A percentile compares a stretch with the other conserved stretches of the same genome.
These are phyloP conservation scores for Tulasnella sp. DNA, from an alignment of 768 basidiomycete species.

Conservation along the genomic window DNA sequence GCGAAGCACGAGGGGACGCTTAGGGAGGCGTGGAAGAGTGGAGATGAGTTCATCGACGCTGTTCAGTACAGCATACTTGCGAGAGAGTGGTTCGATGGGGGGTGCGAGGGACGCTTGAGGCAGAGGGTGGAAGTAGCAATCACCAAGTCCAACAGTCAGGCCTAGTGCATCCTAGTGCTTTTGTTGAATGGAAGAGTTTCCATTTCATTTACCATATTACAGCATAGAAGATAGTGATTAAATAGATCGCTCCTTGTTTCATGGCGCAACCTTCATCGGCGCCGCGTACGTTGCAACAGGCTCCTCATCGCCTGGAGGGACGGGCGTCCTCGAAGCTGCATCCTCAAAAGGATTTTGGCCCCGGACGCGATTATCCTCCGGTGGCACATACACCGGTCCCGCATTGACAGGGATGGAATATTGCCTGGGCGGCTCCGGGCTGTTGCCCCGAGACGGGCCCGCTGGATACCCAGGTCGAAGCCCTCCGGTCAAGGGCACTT, in stretches of 20 bases:
- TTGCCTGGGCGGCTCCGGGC: not conserved
- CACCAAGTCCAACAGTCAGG: not conserved
- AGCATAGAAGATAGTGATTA: not conserved
- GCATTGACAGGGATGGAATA: constrained; percentile 20
- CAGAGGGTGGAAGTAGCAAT: constrained; percentile 18
- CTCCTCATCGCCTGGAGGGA: not conserved
- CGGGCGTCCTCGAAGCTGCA: not conserved
- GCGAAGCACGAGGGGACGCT: constrained; percentile 27
- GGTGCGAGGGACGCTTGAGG: not conserved
- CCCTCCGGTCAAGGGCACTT: not conserved
- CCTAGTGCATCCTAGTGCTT: not conserved
- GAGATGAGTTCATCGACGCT: constrained; percentile 24
- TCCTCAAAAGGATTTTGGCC: not conserved
- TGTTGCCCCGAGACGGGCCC: not conserved
- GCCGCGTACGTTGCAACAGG: not conserved
- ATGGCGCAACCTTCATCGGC: not conserved
- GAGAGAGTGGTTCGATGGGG: constrained; percentile 24
- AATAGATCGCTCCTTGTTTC: not conserved
- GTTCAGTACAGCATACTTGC: constrained; percentile 25
- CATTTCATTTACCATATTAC: not conserved
- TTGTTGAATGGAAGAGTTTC: not conserved
- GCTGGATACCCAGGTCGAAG: not conserved
- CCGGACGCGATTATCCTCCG: not conserved
- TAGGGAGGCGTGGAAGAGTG: constrained; percentile 35
- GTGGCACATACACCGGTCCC: not conserved